Conservation (phyloP, 164 flowering plant genomes). For the Aristolochia fimbriata region DNA sequence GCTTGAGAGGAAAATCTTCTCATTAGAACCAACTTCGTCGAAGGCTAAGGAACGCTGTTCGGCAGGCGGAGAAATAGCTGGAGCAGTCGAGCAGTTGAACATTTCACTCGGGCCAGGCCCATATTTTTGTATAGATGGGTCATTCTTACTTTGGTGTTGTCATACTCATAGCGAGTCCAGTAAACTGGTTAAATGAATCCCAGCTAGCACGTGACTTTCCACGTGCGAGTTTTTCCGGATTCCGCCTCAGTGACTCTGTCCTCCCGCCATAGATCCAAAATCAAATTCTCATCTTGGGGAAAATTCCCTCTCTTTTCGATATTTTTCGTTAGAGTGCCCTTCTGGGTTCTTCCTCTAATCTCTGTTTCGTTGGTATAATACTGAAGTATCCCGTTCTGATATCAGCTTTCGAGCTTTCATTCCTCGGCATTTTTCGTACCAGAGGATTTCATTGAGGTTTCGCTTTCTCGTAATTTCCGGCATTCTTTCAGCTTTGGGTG, state of each 20-base stretch:
- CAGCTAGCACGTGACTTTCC: background rate
- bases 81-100: no score
- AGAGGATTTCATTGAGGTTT: no score
- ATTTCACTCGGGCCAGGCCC: background rate
- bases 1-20: conserved; percentile 35
- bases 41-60: background rate
- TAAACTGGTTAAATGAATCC: no score
- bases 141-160: background rate
- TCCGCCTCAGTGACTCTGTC: background rate
- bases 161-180: no score
- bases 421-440: no score
- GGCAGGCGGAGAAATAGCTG: background rate
- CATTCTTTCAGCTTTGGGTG: no score
- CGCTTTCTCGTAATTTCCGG: background rate
- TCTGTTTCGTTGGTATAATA: no score
- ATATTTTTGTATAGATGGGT: background rate
- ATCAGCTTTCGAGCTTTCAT: no score
- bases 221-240: background rate
- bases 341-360: no score
- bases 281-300: background rate
- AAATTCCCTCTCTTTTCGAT: background rate
- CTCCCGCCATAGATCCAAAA: conserved; percentile 1
- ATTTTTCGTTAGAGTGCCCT: background rate
- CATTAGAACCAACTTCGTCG: conserved; percentile 18
- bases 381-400: no score